Evolutionary conservation across 352 stramenopile species (phyloP), one percentile per base, ranked within the genome.

Genomic region (Globisporangium nagaii): DNA sequence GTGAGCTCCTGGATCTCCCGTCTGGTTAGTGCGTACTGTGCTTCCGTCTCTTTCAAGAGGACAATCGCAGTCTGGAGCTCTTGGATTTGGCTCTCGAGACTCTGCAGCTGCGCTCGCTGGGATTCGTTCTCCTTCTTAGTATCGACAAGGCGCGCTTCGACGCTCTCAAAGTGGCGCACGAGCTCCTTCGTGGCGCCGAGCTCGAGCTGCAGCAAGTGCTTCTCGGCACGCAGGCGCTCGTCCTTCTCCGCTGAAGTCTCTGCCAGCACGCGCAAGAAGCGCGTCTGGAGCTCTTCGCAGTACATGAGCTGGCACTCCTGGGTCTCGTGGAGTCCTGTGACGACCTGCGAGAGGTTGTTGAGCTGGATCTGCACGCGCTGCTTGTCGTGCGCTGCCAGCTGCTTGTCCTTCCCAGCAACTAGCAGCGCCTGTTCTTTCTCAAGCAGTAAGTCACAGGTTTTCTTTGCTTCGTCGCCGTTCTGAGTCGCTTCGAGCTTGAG

Each of bases 361-460:
- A 84, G 41, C 36, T 86, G 71, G n/a, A 86, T 76, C 46, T 84
- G 65, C 2, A 74, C 43, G 6, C 61, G 71, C 34, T 79, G 66
- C 20, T 71, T 74, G n/a, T 85, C 73, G 4, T 44, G 47, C 3
- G 57, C 27, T 1, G 70, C 37, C 1, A 37, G 50, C 35, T 84
- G 71, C 11, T 66, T 70, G 2, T 83, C 68, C 28, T 69, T 66
- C 0, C 44, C 65, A 1, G 70, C 28, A 0, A 75, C 28, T 13
- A 75, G 24, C 11, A 80, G 31, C 35, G 73, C 55, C 17, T 66
- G 59, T 17, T 84, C 75, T 53, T 70, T 76, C 9, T 60, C 69
- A 0, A 73, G 41, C 17, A 81, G 35, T 17, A 66, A 45, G 32
- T 86, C 71, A 22, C 47, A 43, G 6, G 62, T 53, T 41, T 58